A percentile compares a stretch with the other conserved stretches of the same genome.
phyloP scores from a whole-genome alignment of 495 filamentous ascomycete genomes.

The Pseudotulostoma volvatum region DNA sequence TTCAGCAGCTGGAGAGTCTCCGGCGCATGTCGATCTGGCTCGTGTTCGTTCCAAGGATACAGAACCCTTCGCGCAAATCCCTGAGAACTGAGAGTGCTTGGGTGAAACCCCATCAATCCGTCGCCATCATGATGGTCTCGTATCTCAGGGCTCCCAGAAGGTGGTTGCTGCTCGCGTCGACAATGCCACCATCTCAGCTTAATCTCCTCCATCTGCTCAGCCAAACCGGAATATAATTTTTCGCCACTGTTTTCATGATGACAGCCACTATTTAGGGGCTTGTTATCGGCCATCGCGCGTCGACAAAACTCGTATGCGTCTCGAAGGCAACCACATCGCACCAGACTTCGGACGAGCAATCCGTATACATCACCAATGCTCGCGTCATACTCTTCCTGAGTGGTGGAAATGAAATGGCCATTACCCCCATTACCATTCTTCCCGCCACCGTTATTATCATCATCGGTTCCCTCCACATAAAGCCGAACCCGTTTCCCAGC shows the following conservation, averaged over 20 bases:
- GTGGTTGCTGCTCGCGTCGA: not conserved
- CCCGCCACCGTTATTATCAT: constrained; percentile 6
- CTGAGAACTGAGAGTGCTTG: constrained; percentile 44
- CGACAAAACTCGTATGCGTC: constrained; percentile 52
- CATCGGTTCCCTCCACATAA: constrained; percentile 5
- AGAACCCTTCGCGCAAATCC: constrained; percentile 70
- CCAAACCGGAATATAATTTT: constrained; percentile 6
- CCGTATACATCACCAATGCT: constrained; percentile 25
- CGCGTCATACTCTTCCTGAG: constrained; percentile 24
- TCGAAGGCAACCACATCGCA: constrained; percentile 51
- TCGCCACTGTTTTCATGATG: constrained; percentile 17
- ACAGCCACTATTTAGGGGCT: no score
- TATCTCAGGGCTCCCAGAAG: not conserved
- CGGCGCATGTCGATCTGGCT: constrained; percentile 65
- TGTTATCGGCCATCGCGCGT: constrained; percentile 16
- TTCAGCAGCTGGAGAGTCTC: constrained; percentile 56
- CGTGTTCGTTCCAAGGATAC: constrained; percentile 86
- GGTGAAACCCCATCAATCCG: constrained; percentile 22
- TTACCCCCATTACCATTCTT: constrained; percentile 22
- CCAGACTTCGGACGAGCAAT: constrained; percentile 38
- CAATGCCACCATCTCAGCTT: constrained; percentile 2
- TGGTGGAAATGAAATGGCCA: constrained; percentile 22
- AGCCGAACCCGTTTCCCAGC: constrained; percentile 15
- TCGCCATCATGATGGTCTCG: not conserved
- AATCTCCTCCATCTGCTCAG: constrained; percentile 16